Evolutionary conservation across 495 filamentous ascomycete genomes (phyloP).

Genomic region (Evansstolkia leycettana): DNA sequence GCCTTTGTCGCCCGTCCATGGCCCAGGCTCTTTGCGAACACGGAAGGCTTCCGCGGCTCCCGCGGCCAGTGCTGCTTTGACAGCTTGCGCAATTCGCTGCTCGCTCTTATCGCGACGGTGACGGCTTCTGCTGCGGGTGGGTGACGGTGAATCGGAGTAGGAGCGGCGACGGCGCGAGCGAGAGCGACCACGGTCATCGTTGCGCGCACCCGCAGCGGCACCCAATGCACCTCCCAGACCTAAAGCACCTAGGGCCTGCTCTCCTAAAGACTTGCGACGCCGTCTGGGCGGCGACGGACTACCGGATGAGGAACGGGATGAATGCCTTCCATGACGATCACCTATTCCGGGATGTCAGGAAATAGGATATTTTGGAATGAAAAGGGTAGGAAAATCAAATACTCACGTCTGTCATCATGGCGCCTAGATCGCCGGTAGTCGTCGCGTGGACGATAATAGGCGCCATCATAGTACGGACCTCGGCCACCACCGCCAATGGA

Average conservation of each 20-base stretch:
- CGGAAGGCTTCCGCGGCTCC: constrained; percentile 84
- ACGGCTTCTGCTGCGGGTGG: constrained; percentile 31
- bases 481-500: constrained; percentile 30
- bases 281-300: constrained; percentile 31
- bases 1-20: constrained; percentile 75
- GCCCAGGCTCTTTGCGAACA: constrained; percentile 70
- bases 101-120: constrained; percentile 30
- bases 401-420: constrained; percentile 35
- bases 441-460: constrained; percentile 44
- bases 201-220: constrained; percentile 66
- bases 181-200: constrained; percentile 53
- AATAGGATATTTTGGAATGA: background rate
- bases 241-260: constrained; percentile 51
- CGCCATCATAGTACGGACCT: constrained; percentile 35
- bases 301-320: constrained; percentile 21
- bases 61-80: constrained; percentile 73
- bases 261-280: constrained; percentile 59
- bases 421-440: constrained; percentile 33
- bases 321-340: constrained; percentile 23
- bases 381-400: background rate
- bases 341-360: background rate
- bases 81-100: constrained; percentile 68
- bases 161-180: constrained; percentile 38
- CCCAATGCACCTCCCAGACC: constrained; percentile 47
- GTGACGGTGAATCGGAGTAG: constrained; percentile 39